Evolutionary conservation across 1,284 basidiomycete species (phyloP).

Genomic region (Naganishia liquefaciens): DNA sequence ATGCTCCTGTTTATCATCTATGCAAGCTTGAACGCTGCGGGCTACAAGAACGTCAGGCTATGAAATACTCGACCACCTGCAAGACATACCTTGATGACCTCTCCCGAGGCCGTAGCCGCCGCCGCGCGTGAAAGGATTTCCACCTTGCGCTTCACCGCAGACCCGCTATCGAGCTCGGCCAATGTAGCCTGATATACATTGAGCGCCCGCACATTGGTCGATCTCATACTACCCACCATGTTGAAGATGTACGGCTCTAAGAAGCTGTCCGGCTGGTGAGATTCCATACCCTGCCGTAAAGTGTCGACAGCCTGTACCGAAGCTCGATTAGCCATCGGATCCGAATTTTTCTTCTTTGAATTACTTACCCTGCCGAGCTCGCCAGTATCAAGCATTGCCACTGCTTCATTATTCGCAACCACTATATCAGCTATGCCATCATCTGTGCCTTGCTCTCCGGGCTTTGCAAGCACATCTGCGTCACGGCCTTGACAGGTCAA

Average conservation of each 20-base stretch:
- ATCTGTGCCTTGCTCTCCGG: neutral
- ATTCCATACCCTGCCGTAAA: neutral
- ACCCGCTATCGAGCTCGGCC: slow-evolving; percentile 16
- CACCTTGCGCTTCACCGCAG: slow-evolving; percentile 16
- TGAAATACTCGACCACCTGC: neutral
- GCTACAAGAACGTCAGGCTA: neutral
- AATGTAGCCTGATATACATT: slow-evolving; percentile 7
- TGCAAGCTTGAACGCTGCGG: slow-evolving; percentile 20
- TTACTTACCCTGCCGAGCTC: neutral
- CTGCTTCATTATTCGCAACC: slow-evolving; percentile 20
- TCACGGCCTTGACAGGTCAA: slow-evolving; percentile 20
- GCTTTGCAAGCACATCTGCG: neutral
- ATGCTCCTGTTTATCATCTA: neutral
- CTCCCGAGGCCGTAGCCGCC: slow-evolving; percentile 1
- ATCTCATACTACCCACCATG: neutral
- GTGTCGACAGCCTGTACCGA: neutral
- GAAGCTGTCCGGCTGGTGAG: slow-evolving; percentile 13
- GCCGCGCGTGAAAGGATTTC: slow-evolving; percentile 6
- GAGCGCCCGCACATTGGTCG: neutral
- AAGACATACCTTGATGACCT: slow-evolving; percentile 18
- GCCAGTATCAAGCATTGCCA: slow-evolving; percentile 15
- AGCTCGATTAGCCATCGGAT: neutral
- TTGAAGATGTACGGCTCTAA: slow-evolving; percentile 20
- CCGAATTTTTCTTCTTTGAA: neutral
- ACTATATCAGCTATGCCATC: neutral